These are phyloP conservation scores for Colletotrichum spinosum DNA, from an alignment of 2,329 filamentous ascomycete genomes.

Conservation along the genomic window DNA sequence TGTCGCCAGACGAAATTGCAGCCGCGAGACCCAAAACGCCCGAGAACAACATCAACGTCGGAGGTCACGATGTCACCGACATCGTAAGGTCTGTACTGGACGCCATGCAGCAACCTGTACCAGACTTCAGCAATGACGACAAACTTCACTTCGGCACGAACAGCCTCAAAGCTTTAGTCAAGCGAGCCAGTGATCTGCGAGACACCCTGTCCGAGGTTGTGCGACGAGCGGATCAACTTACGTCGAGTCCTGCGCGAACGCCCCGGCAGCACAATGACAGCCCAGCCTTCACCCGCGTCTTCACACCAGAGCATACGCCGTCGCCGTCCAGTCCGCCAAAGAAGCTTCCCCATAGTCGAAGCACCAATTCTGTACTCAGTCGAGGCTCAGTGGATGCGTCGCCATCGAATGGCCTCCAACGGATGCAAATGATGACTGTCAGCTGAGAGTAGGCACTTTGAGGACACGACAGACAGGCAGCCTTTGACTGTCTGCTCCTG, in stretches of 20 bases:
- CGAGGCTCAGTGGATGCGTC: slow-evolving; percentile 64
- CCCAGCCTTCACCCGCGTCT: slow-evolving; percentile 75
- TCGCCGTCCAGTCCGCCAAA: slow-evolving; percentile 65
- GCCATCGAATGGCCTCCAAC: slow-evolving; percentile 62
- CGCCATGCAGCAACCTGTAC: slow-evolving; percentile 67
- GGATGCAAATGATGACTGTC: slow-evolving; percentile 75
- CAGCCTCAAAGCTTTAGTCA: slow-evolving; percentile 74
- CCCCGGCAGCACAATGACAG: slow-evolving; percentile 64
- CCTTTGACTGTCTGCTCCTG: no score
- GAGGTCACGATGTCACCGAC: slow-evolving; percentile 55
- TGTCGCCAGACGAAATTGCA: slow-evolving; percentile 52
- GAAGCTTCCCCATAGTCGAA: slow-evolving; percentile 63
- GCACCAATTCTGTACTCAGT: slow-evolving; percentile 64
- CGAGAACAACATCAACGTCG: slow-evolving; percentile 48
- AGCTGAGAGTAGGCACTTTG: slow-evolving; percentile 50
- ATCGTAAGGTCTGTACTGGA: slow-evolving; percentile 73
- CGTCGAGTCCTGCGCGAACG: slow-evolving; percentile 66
- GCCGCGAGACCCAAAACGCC: slow-evolving; percentile 55
- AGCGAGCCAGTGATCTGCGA: slow-evolving; percentile 69
- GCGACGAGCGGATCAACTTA: slow-evolving; percentile 68
- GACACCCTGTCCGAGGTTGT: slow-evolving; percentile 71
- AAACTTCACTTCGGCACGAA: slow-evolving; percentile 77
- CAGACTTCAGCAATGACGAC: slow-evolving; percentile 57
- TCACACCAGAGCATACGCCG: slow-evolving; percentile 64
- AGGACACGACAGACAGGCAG: not conserved